These are phyloP conservation scores for Retiboletus flavoniger DNA, from an alignment of 1,284 basidiomycete genomes.

Conservation along the genomic window DNA sequence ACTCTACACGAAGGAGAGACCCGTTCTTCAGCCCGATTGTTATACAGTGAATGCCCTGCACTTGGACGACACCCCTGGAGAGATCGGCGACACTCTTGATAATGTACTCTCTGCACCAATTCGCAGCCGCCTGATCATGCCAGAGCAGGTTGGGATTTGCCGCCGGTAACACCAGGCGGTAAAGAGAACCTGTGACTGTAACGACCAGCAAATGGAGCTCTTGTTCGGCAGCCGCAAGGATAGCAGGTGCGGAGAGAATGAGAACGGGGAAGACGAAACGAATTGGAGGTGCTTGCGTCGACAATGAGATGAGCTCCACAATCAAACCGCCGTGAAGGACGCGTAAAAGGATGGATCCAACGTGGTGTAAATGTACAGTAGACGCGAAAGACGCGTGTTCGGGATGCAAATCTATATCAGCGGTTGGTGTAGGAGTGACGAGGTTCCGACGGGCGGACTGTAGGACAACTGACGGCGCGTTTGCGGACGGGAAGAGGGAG, in stretches of 20 bases:
- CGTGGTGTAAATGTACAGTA: conserved; percentile 53
- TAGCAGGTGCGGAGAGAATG: conserved; percentile 64
- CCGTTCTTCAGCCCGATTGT: conserved; percentile 68
- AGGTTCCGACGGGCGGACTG: conserved; percentile 57
- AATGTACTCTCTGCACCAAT: conserved; percentile 69
- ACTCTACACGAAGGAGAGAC: conserved; percentile 69
- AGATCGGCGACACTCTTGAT: conserved; percentile 52
- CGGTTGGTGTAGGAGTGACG: conserved; percentile 42
- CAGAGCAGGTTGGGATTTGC: conserved; percentile 53
- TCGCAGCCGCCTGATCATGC: conserved; percentile 50
- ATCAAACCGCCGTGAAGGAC: conserved; percentile 73
- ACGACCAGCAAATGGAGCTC: conserved; percentile 73
- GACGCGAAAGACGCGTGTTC: conserved; percentile 76
- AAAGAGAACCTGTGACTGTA: conserved; percentile 72
- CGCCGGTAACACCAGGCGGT: conserved; percentile 71
- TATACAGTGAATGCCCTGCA: conserved; percentile 69
- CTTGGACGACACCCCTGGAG: conserved; percentile 58
- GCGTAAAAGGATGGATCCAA: conserved; percentile 72
- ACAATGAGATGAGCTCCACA: conserved; percentile 74
- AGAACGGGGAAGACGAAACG: conserved; percentile 77
- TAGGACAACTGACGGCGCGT: conserved; percentile 53
- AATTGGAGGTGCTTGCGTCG: conserved; percentile 59
- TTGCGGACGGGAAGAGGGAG: conserved; percentile 53
- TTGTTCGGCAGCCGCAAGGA: conserved; percentile 58
- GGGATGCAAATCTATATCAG: conserved; percentile 53